phyloP scores from a whole-genome alignment of 805 yeast species.

The Soucietia sequanensis region DNA sequence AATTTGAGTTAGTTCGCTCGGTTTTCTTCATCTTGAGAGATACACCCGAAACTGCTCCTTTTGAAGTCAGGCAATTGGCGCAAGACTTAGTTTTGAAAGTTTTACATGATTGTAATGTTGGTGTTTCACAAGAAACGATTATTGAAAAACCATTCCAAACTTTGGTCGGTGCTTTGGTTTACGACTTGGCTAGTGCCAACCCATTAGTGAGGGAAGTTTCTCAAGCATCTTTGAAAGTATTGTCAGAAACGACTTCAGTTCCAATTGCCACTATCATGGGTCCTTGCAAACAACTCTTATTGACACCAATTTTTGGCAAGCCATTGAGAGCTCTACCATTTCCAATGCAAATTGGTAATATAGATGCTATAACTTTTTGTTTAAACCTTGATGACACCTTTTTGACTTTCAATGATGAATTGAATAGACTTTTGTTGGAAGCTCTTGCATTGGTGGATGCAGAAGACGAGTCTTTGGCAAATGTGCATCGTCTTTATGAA shows the following conservation, averaged over 20 bases:
- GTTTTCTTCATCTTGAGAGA: constrained; percentile 88
- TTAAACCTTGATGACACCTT: constrained; percentile 77
- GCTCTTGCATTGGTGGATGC: constrained; percentile 96
- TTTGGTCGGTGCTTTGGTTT: constrained; percentile 83
- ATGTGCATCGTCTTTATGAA: constrained; percentile 81
- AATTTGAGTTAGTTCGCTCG: constrained; percentile 81
- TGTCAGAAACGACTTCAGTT: constrained; percentile 68
- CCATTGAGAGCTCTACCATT: constrained; percentile 96
- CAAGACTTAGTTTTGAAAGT: constrained; percentile 62
- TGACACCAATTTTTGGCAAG: constrained; percentile 94
- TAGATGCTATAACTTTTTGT: constrained; percentile 95
- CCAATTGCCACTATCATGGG: constrained; percentile 74
- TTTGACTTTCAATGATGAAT: constrained; percentile 82
- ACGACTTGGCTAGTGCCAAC: constrained; percentile 89
- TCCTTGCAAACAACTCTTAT: constrained; percentile 76
- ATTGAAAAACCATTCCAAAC: constrained; percentile 74
- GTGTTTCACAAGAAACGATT: constrained; percentile 59
- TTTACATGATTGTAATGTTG: constrained; percentile 62
- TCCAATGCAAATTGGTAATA: constrained; percentile 98
- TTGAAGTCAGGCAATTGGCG: constrained; percentile 71
- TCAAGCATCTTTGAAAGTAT: constrained; percentile 61
- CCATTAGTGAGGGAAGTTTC: constrained; percentile 79
- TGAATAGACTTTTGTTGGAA: constrained; percentile 80
- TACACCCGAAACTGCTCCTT: constrained; percentile 84
- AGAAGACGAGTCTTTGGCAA: constrained; percentile 91